Base-by-base conservation (phyloP, 164 flowering plant genomes). In the Paratinospora sagittata region DNA sequence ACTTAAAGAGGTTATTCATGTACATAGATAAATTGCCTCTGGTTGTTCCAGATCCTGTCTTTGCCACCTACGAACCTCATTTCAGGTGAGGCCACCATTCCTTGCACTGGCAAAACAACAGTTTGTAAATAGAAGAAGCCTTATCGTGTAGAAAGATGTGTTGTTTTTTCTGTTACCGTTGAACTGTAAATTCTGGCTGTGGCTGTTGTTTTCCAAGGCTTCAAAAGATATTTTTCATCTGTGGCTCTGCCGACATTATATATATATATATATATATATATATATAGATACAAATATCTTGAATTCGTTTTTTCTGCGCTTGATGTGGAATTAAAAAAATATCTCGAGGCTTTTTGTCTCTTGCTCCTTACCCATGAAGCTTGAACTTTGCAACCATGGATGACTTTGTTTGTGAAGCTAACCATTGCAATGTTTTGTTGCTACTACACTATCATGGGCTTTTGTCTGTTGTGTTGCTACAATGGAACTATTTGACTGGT, bases 21-120 rank as follows among this genome's bases (percentile, higher is more conserved):
- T 91, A 84, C 84, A 76, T 91, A 61, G 90, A 93, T 30, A 89
- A 88, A 73, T 69, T 93, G 76, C 97, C 96, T 66, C 81, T 91
- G 62, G 69, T 91, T 16, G 77, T 83, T 79, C 91, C 94, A 27
- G 86, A 89, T 77, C 81, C 86, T 9, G 74, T 69, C 45, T 76
- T 82, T 69, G 77, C 75, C 26, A 61, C 90, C 33, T 88, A 84
- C 66, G 84, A 85, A 78, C 81, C 88, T 72, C 83, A 57, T 69
- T 65, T 69, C 69, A 80, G 85, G 71, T 83, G 81, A 86, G 34
- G 67, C 65, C 52, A 19, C 7, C 24, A 55, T 27, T 60, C 67
- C 19, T 26, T 26, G 4, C 8, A 21, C 34, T 30, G 57, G 4
- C 14, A 1, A 43, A 45, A 23, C 65, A 27, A 49, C 26, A 61